These are phyloP conservation scores for Lasiosphaeriaceae sp. DNA, from an alignment of 495 filamentous ascomycete genomes.

Conservation along the genomic window DNA sequence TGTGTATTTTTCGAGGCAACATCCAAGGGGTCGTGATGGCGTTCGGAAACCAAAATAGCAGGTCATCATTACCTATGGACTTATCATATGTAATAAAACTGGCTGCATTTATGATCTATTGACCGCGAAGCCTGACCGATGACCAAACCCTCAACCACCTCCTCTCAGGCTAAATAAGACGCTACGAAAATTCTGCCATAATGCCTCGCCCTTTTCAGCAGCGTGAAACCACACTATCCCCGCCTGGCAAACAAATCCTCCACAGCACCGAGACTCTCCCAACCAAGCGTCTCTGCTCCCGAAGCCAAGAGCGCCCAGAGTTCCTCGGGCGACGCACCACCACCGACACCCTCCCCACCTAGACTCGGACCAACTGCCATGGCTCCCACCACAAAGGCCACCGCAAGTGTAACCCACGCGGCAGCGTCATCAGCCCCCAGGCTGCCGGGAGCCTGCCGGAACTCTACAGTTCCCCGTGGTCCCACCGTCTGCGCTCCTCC, in stretches of 20 bases:
- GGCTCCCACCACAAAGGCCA: slow-evolving; percentile 25
- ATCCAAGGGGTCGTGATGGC: no score
- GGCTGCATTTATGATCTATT: no score
- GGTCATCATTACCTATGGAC: no score
- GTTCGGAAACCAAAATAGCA: no score
- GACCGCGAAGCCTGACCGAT: no score
- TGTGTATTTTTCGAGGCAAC: no score
- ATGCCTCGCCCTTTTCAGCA: no score
- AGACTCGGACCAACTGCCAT: slow-evolving; percentile 6
- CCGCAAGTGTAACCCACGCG: slow-evolving; percentile 20
- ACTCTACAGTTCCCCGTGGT: slow-evolving; percentile 25
- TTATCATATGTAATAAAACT: no score
- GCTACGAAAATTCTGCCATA: no score
- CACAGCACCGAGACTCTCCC: slow-evolving; percentile 19
- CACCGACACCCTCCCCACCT: slow-evolving; percentile 1
- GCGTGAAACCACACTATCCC: neutral
- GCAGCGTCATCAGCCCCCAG: slow-evolving; percentile 13
- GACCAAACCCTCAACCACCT: no score
- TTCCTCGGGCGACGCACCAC: slow-evolving; percentile 17
- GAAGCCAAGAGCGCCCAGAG: slow-evolving; percentile 20
- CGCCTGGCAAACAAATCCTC: slow-evolving; percentile 19
- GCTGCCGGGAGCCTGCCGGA: slow-evolving; percentile 26
- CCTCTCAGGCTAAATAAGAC: no score
- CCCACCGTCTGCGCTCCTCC: no score
- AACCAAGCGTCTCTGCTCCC: slow-evolving; percentile 21